Base-by-base conservation (phyloP, 345 rosid genomes). In the Acer negundo region DNA sequence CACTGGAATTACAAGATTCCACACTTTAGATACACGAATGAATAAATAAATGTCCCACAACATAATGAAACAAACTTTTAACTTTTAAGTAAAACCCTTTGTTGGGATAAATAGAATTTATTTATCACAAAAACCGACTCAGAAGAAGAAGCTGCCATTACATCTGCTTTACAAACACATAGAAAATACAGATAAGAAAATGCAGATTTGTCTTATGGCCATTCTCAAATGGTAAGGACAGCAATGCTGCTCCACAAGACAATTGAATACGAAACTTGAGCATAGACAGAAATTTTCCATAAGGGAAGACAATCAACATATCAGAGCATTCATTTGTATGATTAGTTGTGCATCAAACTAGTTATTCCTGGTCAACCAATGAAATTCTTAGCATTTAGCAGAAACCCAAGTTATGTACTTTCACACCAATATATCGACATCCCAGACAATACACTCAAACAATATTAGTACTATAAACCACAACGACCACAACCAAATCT, bases 1-100 rank as follows among this genome's bases (percentile, higher is more conserved):
- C 75, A 96, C 97, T 96, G 89, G 22, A 73, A 78, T 38, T 63
- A 61, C 26, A 79, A 70, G 13, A 77, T 28, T 38, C 53, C 23
- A 20, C 51, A 35, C 1, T 67, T 78, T 46, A 68, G 66, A 70
- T 3, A 40, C 26, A 46, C 3, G 15, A 65, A 38, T 6, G 13
- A 65, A 38, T 6, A 46, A 16, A 26, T 4, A 63, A 19, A 3
- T 49, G 51, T 12, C 8, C 17, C 78, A 75, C 6, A 8, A 22
- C 22, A 35, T 53, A 65, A 55, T 26, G 0, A 15, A 51, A 22
- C 13, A 75, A 42, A 42, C 46, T 42, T 42, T 42, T 42, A 7
- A 64, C 62, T 20, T 9, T 46, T 5, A 51, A 24, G n/a, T 42
- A 28, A 24, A 51, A 47, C 49, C 23, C 24, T 62, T 74, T 47